A percentile compares a stretch with the other conserved stretches of the same genome.
These are phyloP conservation scores for Kluyveromyces nonfermentans DNA, from an alignment of 805 yeast species.

Conservation along the genomic window DNA sequence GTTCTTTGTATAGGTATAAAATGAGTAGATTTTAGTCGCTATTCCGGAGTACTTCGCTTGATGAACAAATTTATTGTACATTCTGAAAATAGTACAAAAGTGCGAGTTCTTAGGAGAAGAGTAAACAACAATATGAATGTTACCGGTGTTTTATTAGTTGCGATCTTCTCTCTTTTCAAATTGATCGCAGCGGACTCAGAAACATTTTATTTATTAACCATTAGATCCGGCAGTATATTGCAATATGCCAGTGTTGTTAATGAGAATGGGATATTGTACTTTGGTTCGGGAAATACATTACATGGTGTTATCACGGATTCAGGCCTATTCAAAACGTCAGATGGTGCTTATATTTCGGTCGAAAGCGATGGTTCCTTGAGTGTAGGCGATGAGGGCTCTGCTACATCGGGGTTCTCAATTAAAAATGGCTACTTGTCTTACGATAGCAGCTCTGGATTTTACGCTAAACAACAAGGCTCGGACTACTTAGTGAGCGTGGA, in stretches of 20 bases:
- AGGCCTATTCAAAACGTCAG: slow-evolving; percentile 25
- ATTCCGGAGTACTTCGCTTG: too few relatives aligned
- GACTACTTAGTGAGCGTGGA: slow-evolving; percentile 20
- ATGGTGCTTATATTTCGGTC: slow-evolving; percentile 25
- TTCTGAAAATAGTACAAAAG: too few relatives aligned
- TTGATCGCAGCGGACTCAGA: slow-evolving; percentile 29
- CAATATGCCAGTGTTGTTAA: slow-evolving; percentile 24
- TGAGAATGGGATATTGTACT: slow-evolving; percentile 13
- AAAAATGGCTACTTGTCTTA: slow-evolving; percentile 30
- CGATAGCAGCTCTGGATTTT: slow-evolving; percentile 30
- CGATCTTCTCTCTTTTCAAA: slow-evolving; percentile 21
- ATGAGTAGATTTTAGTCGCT: too few relatives aligned
- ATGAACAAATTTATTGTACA: too few relatives aligned
- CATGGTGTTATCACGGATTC: slow-evolving; percentile 25
- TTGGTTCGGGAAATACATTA: slow-evolving; percentile 12
- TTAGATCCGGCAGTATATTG: slow-evolving; percentile 30
- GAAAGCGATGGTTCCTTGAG: slow-evolving; percentile 15
- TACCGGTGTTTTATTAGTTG: slow-evolving; percentile 16
- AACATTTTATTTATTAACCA: slow-evolving; percentile 27
- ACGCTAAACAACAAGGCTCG: slow-evolving; percentile 30
- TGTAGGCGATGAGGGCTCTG: slow-evolving; percentile 18
- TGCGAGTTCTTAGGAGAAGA: too few relatives aligned
- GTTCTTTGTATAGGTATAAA: too few relatives aligned
- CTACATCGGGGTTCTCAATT: slow-evolving; percentile 32
- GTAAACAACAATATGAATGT: too few relatives aligned